Evolutionary conservation across 805 yeast species (phyloP).

Genomic region (Helenozyma rhizophorensis): DNA sequence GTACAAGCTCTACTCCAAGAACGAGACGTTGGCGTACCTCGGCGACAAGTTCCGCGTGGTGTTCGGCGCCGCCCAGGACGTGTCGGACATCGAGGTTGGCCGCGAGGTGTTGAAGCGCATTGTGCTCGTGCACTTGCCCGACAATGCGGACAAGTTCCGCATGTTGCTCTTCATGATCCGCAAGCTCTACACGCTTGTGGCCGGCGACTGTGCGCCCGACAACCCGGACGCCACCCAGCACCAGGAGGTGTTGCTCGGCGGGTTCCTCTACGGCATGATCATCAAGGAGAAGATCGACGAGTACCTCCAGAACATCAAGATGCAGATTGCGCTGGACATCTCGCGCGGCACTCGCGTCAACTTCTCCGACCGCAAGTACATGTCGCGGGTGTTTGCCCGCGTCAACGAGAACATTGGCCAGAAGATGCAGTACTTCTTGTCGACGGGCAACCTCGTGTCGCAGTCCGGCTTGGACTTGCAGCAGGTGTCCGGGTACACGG

Average conservation of each 20-base stretch:
- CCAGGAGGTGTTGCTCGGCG: slow-evolving; percentile 94
- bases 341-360: slow-evolving; percentile 77
- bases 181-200: slow-evolving; percentile 89
- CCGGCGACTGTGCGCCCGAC: slow-evolving; percentile 95
- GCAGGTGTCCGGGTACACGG: slow-evolving; percentile 97
- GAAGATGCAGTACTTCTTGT: slow-evolving; percentile 87
- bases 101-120: slow-evolving; percentile 75
- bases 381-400: slow-evolving; percentile 71
- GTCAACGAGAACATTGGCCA: slow-evolving; percentile 92
- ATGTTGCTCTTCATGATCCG: slow-evolving; percentile 91
- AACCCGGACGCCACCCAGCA: slow-evolving; percentile 99
- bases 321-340: slow-evolving; percentile 75
- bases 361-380: slow-evolving; percentile 79
- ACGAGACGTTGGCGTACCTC: slow-evolving; percentile 87
- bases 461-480: slow-evolving; percentile 97
- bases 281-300: slow-evolving; percentile 95
- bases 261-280: slow-evolving; percentile 95
- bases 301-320: slow-evolving; percentile 66
- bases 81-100: slow-evolving; percentile 88
- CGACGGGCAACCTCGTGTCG: slow-evolving; percentile 95
- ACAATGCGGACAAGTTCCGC: slow-evolving; percentile 76
- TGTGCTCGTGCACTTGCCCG: slow-evolving; percentile 81
- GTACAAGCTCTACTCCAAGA: slow-evolving; percentile 71
- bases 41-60: slow-evolving; percentile 97
- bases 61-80: slow-evolving; percentile 83